Evolutionary conservation across 768 basidiomycete genomes (phyloP).

Genomic region (Mrakia hoshinonis): DNA sequence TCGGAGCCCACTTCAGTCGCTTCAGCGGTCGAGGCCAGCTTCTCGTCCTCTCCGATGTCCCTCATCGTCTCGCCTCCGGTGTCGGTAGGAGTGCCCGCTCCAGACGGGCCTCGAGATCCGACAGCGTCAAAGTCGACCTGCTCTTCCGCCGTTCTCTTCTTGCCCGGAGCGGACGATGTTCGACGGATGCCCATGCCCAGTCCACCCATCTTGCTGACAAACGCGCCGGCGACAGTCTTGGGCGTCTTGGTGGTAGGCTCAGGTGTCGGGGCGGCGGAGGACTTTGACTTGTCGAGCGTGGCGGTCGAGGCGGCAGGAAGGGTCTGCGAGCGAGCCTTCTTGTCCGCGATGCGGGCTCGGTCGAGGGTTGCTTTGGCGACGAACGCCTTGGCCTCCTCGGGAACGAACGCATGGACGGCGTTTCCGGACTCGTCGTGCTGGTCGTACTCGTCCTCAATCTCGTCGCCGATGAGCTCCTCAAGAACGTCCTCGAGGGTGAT

Average conservation of each 20-base stretch:
- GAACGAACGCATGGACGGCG: constrained; percentile 15
- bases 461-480: constrained; percentile 87
- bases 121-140: background rate
- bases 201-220: constrained; percentile 19
- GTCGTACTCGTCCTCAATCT: constrained; percentile 73
- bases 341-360: background rate
- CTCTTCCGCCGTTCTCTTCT: constrained; percentile 9
- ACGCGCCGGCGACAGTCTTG: constrained; percentile 7
- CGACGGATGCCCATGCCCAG: constrained; percentile 16
- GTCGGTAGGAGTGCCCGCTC: background rate
- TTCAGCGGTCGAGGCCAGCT: background rate
- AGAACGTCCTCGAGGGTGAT: constrained; percentile 89
- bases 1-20: background rate
- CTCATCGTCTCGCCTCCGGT: no score
- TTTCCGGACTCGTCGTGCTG: constrained; percentile 25
- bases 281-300: constrained; percentile 1
- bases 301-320: background rate
- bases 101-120: background rate
- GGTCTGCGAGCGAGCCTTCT: background rate
- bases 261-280: background rate
- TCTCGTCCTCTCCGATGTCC: constrained; percentile 5
- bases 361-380: constrained; percentile 23
- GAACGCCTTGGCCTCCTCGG: constrained; percentile 13
- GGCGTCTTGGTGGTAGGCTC: background rate
- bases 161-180: constrained; percentile 20